Base-by-base conservation (phyloP, 75 land plant genomes). In the Selaginella tamariscina region DNA sequence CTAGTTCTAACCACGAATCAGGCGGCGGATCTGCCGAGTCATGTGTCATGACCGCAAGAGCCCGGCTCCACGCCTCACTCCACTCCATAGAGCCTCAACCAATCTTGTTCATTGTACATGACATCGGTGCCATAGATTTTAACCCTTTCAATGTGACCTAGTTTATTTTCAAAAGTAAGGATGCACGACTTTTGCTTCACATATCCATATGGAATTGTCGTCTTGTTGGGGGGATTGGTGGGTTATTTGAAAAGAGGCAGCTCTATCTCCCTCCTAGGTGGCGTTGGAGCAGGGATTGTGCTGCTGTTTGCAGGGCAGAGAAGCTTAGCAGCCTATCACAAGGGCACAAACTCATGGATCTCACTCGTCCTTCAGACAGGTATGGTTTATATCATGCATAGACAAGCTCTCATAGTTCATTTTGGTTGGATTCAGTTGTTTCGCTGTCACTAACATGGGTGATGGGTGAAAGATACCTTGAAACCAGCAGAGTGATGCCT, bases 181-280 rank as follows among this genome's bases (percentile, higher is more conserved):
- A 87, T 91, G 97, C 97, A 85, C 76, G 97, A 91, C 71, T 91
- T 91, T 65, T 91, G 97, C 82, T 85, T 91, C 83, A 91, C 97
- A 56, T 81, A 83, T 73, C 97, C 92, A 5, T 95, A 87, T 31
- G 99, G 99, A n/a, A 2, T 90, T 21, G 30, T 81, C 30, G 75
- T 95, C 18, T 30, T 85, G 27, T 44, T 31, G 2, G 99, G 99
- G 20, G 99, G 99, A 0, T 26, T 88, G 28, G 55, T 88, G 23
- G 99, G 96, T 1, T 95, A 68, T 56, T 24, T 75, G 1, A 73
- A 70, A 66, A 82, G 77, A 55, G 96, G 97, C 1, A 95, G 99
- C 86, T 49, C 62, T 0, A 70, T 74, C 1, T 95, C 99, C 8
- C 70, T 91, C 32, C 79, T 70, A 27, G 99, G 92, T 29, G 99